Base-by-base conservation (phyloP, 176 grass and related monocot species). In the Raddia guianensis region DNA sequence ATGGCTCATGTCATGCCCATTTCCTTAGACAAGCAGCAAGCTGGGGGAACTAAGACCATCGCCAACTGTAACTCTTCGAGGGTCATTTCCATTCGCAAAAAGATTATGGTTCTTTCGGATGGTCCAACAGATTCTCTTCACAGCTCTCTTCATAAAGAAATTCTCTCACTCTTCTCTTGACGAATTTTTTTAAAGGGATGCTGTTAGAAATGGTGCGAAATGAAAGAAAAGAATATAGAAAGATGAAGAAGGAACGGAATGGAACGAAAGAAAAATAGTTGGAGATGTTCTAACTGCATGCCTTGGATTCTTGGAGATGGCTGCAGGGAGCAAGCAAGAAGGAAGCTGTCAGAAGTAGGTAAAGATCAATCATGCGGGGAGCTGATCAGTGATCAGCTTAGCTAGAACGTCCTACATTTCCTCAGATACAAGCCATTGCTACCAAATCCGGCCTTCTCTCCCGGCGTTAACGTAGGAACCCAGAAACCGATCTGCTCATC, bases 1-100 rank as follows among this genome's bases (percentile, higher is more conserved):
- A 79, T 27, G 27, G 27, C 27, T 27, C 27, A 27, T 66, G 80
- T 2, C 51, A 66, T 45, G 67, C 55, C 37, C 73, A 2, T 89
- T 85, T 85, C 83, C 87, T 89, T 89, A 85, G 81, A 89, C 82
- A 85, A 85, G 56, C 82, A 80, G 82, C 87, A 89, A 89, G 76
- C 37, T 40, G 43, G 80, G 40, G 37, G 27, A 27, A 27, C 27
- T 27, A 27, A 27, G 27, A 27, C 27, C 27, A 27, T 27, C 27
- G 27, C 27, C 27, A 27, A 27, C 27, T 27, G 27, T 27, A 27
- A 1, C 27, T 27, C 27, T 0, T 27, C 27, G 27, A 27, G 27
- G 27, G 27, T 27, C 27, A 27, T 27, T 27, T 27, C 27, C 27
- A 27, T 27, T 27, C 27, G 27, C 27, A 1, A 27, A 27, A 27